Evolutionary conservation across 192 early-diverging fungal genomes (phyloP).

Genomic region (Rhizoclosmatium globosum): DNA sequence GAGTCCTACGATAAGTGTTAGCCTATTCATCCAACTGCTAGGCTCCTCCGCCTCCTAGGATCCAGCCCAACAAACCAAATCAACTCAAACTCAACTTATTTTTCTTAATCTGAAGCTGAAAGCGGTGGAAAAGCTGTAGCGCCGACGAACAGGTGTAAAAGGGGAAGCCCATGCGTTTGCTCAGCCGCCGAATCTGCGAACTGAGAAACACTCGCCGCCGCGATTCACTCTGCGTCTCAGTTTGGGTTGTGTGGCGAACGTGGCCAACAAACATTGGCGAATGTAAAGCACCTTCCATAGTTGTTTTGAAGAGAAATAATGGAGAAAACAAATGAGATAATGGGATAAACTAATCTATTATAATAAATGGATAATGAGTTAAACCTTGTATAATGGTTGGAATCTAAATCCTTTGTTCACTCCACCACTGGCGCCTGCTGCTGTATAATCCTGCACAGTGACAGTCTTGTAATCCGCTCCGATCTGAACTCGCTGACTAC

Average conservation of each 20-base stretch:
- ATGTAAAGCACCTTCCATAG: too few species aligned
- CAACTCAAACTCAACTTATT: background rate
- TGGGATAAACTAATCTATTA: too few species aligned
- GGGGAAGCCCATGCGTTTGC: conserved; percentile 12
- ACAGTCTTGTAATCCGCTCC: too few species aligned
- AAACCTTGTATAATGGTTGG: background rate
- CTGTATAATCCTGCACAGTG: too few species aligned
- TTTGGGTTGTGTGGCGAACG: background rate
- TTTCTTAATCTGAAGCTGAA: background rate
- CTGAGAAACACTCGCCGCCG: background rate
- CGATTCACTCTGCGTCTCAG: background rate
- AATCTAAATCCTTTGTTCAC: background rate
- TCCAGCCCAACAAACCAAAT: background rate
- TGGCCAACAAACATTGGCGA: background rate
- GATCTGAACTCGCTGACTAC: too few species aligned
- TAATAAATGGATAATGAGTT: background rate
- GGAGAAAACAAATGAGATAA: too few species aligned
- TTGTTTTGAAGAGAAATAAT: too few species aligned
- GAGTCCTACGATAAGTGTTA: background rate
- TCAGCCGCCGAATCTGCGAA: background rate
- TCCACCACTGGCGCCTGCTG: too few species aligned
- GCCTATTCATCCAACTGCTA: background rate
- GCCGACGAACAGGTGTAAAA: conserved; percentile 10
- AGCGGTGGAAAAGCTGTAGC: conserved; percentile 18
- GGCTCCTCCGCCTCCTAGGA: background rate